Percentiles rank a stretch among this genome's conserved stretches.
phyloP scores from a whole-genome alignment of 768 basidiomycete genomes.

The Boletus pseudo-olivaceus region DNA sequence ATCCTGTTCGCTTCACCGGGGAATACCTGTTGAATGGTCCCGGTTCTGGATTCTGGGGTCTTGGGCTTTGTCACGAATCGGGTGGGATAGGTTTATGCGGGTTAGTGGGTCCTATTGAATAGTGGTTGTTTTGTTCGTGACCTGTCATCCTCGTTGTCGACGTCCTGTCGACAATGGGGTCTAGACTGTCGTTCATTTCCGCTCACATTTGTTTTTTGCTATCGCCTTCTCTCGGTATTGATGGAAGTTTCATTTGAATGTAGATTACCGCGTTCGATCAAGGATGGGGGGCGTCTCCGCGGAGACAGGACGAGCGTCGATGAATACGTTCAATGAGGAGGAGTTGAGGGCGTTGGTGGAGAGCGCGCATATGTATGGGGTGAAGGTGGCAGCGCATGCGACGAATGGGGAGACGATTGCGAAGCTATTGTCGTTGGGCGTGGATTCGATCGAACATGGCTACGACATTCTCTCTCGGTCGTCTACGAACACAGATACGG shows the following conservation, averaged over 20 bases:
- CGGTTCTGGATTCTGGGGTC: neutral
- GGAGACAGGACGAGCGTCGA: slow-evolving; percentile 29
- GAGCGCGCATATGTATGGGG: slow-evolving; percentile 48
- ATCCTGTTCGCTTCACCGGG: neutral
- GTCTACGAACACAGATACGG: neutral
- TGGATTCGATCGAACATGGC: slow-evolving; percentile 62
- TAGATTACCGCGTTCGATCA: slow-evolving; percentile 55
- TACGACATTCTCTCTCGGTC: slow-evolving; percentile 17
- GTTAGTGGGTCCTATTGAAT: slow-evolving; percentile 28
- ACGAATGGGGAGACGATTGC: slow-evolving; percentile 33
- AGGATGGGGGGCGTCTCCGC: slow-evolving; percentile 42
- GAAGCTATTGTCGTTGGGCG: slow-evolving; percentile 24
- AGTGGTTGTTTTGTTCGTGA: neutral
- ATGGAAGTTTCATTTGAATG: neutral
- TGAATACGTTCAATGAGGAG: slow-evolving; percentile 41
- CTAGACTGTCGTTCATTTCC: slow-evolving; percentile 13
- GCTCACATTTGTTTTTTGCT: neutral
- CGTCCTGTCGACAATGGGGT: neutral
- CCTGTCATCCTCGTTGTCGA: slow-evolving; percentile 1
- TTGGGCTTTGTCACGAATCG: neutral
- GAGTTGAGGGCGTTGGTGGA: slow-evolving; percentile 50
- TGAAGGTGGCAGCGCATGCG: slow-evolving; percentile 59
- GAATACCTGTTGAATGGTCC: neutral
- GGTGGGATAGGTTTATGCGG: slow-evolving; percentile 46
- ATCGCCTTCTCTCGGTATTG: neutral